Evolutionary conservation across 306 rosid genomes (phyloP), one percentile per base, ranked within the genome.

Genomic region (Dalbergia cultrata): DNA sequence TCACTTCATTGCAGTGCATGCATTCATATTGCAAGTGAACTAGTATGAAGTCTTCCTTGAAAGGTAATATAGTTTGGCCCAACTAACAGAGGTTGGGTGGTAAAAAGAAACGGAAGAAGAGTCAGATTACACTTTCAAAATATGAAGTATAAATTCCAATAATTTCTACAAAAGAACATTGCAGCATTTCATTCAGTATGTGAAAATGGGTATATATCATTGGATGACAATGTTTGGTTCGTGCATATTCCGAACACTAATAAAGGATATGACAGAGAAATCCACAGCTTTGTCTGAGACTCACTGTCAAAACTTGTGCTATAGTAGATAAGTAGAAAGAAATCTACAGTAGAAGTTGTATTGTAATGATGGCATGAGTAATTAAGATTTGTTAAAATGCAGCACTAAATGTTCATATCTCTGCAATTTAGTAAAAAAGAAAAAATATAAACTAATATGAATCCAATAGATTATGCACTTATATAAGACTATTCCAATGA

Each of bases 41-140:
- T 52, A 93, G n/a, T 10, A 93, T 68, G 76, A 91, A 91, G 63
- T 91, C 85, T 76, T 88, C 92, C 86, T 83, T 91, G 18, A 6
- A 1, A 11, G 83, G 87, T 1, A 37, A 81, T 64, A 93, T 84
- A 58, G 31, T 70, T 75, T 89, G 74, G 47, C 90, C 90, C 52
- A 93, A 35, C 97, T 92, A 52, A 50, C 13, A 21, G 17, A 74
- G 18, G 1, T 5, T 31, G 31, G 18, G 19, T n/a, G 53, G 72
- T 14, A 67, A 67, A 80, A 49, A 66, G n/a, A 68, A 64, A 66
- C 13, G 64, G 63, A 72, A 53, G 63, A 67, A 43, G 69, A 61
- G 35, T 83, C 49, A 86, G 81, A 80, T 80, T 58, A 67, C 17
- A 45, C 3, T 22, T 13, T 44, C 14, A 70, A 53, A 31, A n/a